A percentile compares a stretch with the other conserved stretches of the same genome.
Conservation (phyloP, 441 rosid genomes). For the Oxalis stricta region DNA sequence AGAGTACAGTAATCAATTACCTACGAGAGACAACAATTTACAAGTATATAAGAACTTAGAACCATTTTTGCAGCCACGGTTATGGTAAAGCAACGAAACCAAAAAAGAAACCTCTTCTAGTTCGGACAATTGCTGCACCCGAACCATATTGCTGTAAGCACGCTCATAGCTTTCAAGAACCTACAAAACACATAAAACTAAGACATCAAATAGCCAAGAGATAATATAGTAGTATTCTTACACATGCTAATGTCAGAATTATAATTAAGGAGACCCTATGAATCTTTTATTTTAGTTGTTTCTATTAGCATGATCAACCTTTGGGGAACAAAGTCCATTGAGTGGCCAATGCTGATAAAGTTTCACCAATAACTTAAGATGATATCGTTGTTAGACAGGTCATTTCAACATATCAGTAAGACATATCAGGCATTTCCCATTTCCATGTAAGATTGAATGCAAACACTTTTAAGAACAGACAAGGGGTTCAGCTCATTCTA, state of each 20-base stretch:
- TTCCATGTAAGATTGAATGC: too few species aligned
- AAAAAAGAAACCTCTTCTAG: conserved; percentile 72
- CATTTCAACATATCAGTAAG: too few species aligned
- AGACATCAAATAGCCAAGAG: conserved; percentile 5
- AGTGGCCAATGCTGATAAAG: too few species aligned
- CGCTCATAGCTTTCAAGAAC: conserved; percentile 99
- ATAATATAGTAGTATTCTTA: too few species aligned
- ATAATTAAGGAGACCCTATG: not conserved
- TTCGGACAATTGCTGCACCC: conserved; percentile 97
- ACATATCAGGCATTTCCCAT: too few species aligned
- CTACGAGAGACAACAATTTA: conserved; percentile 21
- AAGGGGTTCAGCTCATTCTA: too few species aligned
- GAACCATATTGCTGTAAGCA: conserved; percentile 95
- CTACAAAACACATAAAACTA: conserved; percentile 21
- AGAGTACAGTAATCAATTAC: conserved; percentile 94
- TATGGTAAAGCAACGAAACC: not conserved
- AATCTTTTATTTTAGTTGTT: too few species aligned
- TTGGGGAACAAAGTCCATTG: too few species aligned
- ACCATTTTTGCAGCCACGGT: not conserved
- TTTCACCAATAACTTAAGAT: too few species aligned
- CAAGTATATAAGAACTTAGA: conserved; percentile 2
- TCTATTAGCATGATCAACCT: too few species aligned
- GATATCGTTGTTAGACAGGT: too few species aligned
- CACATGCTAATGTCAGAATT: not conserved
- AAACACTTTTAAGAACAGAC: too few species aligned